Conservation (phyloP, 495 filamentous ascomycete species). For the Poronia punctata region DNA sequence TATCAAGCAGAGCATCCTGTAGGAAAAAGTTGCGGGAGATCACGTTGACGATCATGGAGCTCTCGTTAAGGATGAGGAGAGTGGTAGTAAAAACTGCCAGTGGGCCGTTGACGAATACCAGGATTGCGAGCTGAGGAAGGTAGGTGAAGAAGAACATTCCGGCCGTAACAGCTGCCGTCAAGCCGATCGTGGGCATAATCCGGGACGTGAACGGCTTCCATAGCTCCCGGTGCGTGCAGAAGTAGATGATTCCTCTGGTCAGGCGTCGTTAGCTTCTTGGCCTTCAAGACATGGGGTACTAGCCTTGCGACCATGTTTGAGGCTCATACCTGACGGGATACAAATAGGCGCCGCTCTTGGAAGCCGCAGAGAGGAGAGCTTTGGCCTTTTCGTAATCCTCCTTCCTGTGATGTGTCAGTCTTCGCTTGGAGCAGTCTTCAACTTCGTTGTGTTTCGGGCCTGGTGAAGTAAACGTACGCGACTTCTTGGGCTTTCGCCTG, state of each 20-base stretch:
- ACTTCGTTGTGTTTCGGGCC: not conserved
- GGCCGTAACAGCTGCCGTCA: constrained; percentile 60
- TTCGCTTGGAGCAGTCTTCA: not conserved
- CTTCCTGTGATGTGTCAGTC: constrained; percentile 27
- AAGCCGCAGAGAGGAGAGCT: constrained; percentile 52
- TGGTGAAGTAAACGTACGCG: constrained; percentile 29
- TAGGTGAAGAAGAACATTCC: constrained; percentile 82
- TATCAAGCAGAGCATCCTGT: constrained; percentile 75
- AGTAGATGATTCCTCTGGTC: constrained; percentile 66
- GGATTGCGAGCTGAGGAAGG: constrained; percentile 73
- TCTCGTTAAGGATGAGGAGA: constrained; percentile 74
- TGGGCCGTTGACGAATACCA: constrained; percentile 81
- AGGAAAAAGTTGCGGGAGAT: constrained; percentile 70
- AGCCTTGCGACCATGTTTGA: not conserved
- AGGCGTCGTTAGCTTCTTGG: constrained; percentile 7
- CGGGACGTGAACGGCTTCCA: constrained; percentile 65
- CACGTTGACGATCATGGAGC: constrained; percentile 67
- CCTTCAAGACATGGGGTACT: not conserved
- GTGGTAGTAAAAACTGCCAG: constrained; percentile 71
- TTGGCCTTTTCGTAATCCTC: constrained; percentile 53
- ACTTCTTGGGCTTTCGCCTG: constrained; percentile 44
- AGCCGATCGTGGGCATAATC: constrained; percentile 58
- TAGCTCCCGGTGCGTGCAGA: constrained; percentile 55
- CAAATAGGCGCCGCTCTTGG: constrained; percentile 67
- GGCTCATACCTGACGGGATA: constrained; percentile 71